phyloP scores from a whole-genome alignment of 2,329 filamentous ascomycete genomes.

The Chaetomium strumarium region DNA sequence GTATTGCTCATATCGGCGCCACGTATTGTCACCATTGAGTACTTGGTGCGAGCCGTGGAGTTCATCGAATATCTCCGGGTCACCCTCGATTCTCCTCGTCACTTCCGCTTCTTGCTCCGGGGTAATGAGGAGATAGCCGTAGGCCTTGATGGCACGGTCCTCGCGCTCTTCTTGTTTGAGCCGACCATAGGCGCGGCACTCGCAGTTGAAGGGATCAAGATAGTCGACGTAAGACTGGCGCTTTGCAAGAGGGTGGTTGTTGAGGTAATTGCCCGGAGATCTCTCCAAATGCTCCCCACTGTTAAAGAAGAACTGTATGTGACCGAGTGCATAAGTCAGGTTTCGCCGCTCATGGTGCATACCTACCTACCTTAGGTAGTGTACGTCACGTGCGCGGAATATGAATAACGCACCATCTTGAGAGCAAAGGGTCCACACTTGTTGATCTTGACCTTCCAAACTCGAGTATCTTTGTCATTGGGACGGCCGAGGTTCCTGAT shows the following conservation, averaged over 20 bases:
- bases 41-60: too few species aligned
- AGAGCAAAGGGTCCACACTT: background rate
- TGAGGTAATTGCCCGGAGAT: background rate
- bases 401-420: slow-evolving; percentile 1
- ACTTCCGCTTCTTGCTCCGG: background rate
- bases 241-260: background rate
- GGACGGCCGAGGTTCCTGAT: background rate
- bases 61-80: background rate
- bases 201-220: slow-evolving; percentile 12
- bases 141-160: slow-evolving; percentile 8
- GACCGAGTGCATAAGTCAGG: background rate
- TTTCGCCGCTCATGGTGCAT: too few species aligned
- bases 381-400: background rate
- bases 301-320: background rate
- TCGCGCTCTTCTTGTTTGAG: slow-evolving; percentile 7
- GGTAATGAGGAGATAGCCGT: slow-evolving; percentile 14
- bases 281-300: background rate
- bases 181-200: slow-evolving; percentile 17
- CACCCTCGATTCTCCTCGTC: background rate
- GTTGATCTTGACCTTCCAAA: slow-evolving; percentile 8
- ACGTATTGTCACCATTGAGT: background rate
- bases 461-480: background rate
- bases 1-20: background rate
- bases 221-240: background rate
- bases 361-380: too few species aligned